Conservation (phyloP, 2,329 filamentous ascomycete species). For the Drechslera avenae region DNA sequence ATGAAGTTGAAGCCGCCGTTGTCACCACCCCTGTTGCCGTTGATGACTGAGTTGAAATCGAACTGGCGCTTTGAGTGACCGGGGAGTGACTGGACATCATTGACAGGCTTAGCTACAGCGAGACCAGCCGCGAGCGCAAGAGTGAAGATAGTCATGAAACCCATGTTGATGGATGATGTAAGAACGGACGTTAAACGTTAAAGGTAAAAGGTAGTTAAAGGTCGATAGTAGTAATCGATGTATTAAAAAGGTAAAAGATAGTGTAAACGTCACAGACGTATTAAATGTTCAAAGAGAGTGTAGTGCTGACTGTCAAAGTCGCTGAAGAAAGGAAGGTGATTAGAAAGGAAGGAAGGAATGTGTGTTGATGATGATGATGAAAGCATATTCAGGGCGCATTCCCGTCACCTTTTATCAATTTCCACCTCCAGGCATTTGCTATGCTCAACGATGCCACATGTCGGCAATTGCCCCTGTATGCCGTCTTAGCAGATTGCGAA, state of each 20-base stretch:
- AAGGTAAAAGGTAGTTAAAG: too few species aligned
- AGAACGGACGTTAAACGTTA: neutral
- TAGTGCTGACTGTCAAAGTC: constrained; percentile 46
- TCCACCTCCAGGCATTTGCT: neutral
- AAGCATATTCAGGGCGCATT: constrained; percentile 15
- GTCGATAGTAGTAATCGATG: constrained; percentile 15
- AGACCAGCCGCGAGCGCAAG: constrained; percentile 42
- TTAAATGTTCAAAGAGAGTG: constrained; percentile 27
- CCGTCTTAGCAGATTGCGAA: constrained; percentile 8
- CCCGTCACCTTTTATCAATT: constrained; percentile 37
- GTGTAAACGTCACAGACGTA: constrained; percentile 43
- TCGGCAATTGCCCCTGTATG: constrained; percentile 24
- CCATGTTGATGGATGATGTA: constrained; percentile 32
- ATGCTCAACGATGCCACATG: constrained; percentile 8
- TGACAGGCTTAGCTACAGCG: constrained; percentile 38
- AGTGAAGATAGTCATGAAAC: constrained; percentile 31
- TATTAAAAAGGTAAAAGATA: constrained; percentile 31
- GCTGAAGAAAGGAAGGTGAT: constrained; percentile 32
- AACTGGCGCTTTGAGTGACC: constrained; percentile 22
- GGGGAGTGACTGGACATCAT: constrained; percentile 19
- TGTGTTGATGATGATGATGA: constrained; percentile 30
- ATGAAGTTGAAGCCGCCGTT: constrained; percentile 38
- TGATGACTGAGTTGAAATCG: constrained; percentile 21
- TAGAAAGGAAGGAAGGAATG: constrained; percentile 26
- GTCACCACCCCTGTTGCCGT: constrained; percentile 20